Conservation (phyloP, 805 yeast genomes). For the Kazachstania bromeliacearum region DNA sequence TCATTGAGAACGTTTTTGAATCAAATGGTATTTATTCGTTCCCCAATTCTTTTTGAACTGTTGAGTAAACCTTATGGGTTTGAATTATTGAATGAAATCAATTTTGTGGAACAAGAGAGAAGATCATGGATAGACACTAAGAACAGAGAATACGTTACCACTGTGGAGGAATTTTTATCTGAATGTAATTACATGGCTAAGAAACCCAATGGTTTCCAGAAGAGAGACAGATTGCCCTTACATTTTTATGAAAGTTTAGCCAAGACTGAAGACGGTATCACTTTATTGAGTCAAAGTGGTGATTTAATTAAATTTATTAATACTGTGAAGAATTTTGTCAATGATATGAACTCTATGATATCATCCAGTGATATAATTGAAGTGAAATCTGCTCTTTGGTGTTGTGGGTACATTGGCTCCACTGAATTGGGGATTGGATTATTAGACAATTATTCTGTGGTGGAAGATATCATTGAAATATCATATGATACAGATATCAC, state of each 20-base stretch:
- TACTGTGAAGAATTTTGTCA: slow-evolving; percentile 27
- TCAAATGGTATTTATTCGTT: slow-evolving; percentile 43
- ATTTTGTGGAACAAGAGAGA: slow-evolving; percentile 58
- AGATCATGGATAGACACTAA: slow-evolving; percentile 51
- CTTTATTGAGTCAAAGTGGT: slow-evolving; percentile 44
- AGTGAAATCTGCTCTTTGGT: slow-evolving; percentile 76
- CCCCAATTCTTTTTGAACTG: slow-evolving; percentile 52
- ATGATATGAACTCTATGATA: slow-evolving; percentile 10
- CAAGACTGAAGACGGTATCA: slow-evolving; percentile 71
- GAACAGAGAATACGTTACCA: slow-evolving; percentile 38
- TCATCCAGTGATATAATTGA: slow-evolving; percentile 29
- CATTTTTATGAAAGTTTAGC: slow-evolving; percentile 78
- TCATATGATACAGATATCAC: slow-evolving; percentile 40
- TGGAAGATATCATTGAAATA: slow-evolving; percentile 45
- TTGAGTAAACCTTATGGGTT: slow-evolving; percentile 64
- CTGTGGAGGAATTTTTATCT: slow-evolving; percentile 36
- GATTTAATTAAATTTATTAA: slow-evolving; percentile 35
- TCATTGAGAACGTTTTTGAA: slow-evolving; percentile 24
- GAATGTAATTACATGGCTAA: slow-evolving; percentile 8
- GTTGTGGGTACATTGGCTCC: slow-evolving; percentile 74
- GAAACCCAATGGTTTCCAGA: slow-evolving; percentile 4
- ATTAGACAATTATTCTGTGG: slow-evolving; percentile 43
- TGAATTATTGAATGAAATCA: slow-evolving; percentile 46
- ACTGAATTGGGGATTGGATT: slow-evolving; percentile 58
- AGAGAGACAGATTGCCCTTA: slow-evolving; percentile 34